Evolutionary conservation across 2,329 filamentous ascomycete genomes (phyloP), one percentile per base, ranked within the genome.

Genomic region (Aspergillus terreus): DNA sequence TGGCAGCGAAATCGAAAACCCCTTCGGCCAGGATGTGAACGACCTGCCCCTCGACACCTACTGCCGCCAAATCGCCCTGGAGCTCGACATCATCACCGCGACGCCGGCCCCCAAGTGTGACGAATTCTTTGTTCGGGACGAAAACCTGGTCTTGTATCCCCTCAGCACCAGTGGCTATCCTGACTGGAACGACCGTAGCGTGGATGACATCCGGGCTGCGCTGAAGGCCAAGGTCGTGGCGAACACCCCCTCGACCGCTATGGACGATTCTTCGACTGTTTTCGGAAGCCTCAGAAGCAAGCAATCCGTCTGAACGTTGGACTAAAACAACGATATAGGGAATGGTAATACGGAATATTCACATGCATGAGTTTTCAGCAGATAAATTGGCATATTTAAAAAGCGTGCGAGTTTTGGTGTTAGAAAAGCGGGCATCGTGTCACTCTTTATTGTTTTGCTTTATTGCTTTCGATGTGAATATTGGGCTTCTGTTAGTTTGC

Each of bases 1-100:
- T 62, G 89, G 89, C 36, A 83, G 83, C 56, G 88, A 94, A 71
- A 87, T 94, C 57, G 89, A 94, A 70, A 90, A 94, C 63, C 89
- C 89, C 5, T 94, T 94, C 68, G 89, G 89, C 51, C 78, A 84
- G 57, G 89, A 94, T 57, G 88, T 92, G 60, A 94, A 94, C 65
- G 89, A 94, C 69, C 73, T 92, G 40, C 86, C 87, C 0, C 78
- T 92, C 2, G 89, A 92, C 64, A 74, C 78, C 12, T 95, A 85
- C 76, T 94, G 89, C 72, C 79, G 85, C 35, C 86, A 91, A 63
- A 78, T 94, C 40, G 82, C 86, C 19, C 70, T 79, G 30, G 90
- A 95, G 61, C 77, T 94, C 59, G 87, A 92, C 64, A 82, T 87
- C 52, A 83, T 92, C 59, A 84, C 85, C 19, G 79, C 82, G 49